Evolutionary conservation across 495 filamentous ascomycete species (phyloP).

Genomic region (Talaromyces trachyspermus): DNA sequence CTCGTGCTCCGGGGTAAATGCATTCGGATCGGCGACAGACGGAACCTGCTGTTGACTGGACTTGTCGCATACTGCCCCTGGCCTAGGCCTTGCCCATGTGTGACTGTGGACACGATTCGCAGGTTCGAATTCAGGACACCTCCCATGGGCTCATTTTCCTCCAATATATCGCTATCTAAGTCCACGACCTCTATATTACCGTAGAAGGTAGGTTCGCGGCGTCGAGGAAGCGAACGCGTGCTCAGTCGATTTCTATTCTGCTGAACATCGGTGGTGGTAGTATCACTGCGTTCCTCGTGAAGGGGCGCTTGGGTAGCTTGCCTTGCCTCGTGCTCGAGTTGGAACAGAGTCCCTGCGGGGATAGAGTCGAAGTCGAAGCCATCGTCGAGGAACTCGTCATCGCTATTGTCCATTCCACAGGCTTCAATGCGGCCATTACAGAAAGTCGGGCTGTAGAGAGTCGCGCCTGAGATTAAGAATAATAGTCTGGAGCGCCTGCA

Average conservation of each 20-base stretch:
- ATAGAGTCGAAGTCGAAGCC: slow-evolving; percentile 50
- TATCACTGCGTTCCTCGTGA: neutral
- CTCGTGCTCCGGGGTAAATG: neutral
- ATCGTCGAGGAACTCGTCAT: slow-evolving; percentile 61
- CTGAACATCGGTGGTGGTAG: neutral
- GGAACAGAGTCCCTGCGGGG: slow-evolving; percentile 41
- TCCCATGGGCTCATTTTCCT: slow-evolving; percentile 1
- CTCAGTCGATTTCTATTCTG: neutral
- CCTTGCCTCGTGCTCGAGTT: slow-evolving; percentile 50
- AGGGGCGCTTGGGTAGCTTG: slow-evolving; percentile 38
- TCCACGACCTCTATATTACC: slow-evolving; percentile 7
- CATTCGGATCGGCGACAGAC: neutral
- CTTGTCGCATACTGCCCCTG: slow-evolving; percentile 1
- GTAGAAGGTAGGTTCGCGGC: slow-evolving; percentile 1
- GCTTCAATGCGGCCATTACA: slow-evolving; percentile 32
- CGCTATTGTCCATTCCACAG: slow-evolving; percentile 51
- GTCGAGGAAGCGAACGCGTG: neutral
- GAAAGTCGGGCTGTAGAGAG: no score
- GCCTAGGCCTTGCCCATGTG: neutral
- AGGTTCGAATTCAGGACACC: slow-evolving; percentile 1
- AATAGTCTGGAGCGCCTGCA: no score
- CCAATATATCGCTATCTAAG: slow-evolving; percentile 5
- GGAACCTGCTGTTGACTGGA: neutral
- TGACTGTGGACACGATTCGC: neutral
- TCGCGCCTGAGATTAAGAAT: neutral